Percentiles rank a stretch among this genome's conserved stretches.
Conservation (phyloP, 352 stramenopile genomes). For the Pythium plurisporium region DNA sequence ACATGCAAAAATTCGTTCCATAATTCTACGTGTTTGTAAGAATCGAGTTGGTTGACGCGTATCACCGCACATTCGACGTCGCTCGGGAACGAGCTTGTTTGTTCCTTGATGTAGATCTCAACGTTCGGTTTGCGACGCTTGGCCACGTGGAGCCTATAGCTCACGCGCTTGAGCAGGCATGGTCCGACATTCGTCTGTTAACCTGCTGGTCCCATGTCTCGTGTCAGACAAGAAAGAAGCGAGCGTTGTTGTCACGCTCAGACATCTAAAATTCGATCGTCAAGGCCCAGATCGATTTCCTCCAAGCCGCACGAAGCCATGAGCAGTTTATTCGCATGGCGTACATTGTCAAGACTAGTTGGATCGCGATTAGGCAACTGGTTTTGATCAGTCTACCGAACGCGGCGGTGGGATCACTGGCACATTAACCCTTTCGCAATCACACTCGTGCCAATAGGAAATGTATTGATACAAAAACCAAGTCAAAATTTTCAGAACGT, state of each 20-base stretch:
- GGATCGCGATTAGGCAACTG: neutral
- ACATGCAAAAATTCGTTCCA: neutral
- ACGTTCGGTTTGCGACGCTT: neutral
- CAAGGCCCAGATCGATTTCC: neutral
- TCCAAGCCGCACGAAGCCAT: neutral
- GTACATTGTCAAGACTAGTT: neutral
- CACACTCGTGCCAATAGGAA: conserved; percentile 1
- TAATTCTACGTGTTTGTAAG: neutral
- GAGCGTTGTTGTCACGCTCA: neutral
- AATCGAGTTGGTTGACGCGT: neutral
- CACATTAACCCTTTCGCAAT: conserved; percentile 12
- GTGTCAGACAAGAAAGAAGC: neutral
- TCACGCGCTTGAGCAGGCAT: neutral
- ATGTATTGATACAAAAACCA: conserved; percentile 8
- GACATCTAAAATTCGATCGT: neutral
- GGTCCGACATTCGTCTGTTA: neutral
- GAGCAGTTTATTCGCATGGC: neutral
- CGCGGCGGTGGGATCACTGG: too few species aligned
- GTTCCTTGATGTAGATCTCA: neutral
- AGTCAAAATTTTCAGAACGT: conserved; percentile 7
- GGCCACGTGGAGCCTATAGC: neutral
- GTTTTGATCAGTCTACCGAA: neutral
- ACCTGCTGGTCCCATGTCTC: neutral
- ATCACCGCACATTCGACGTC: neutral
- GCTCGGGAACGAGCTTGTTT: neutral